Evolutionary conservation across 2,329 filamentous ascomycete species (phyloP), one percentile per base, ranked within the genome.

Genomic region (Cercospora citrullina): DNA sequence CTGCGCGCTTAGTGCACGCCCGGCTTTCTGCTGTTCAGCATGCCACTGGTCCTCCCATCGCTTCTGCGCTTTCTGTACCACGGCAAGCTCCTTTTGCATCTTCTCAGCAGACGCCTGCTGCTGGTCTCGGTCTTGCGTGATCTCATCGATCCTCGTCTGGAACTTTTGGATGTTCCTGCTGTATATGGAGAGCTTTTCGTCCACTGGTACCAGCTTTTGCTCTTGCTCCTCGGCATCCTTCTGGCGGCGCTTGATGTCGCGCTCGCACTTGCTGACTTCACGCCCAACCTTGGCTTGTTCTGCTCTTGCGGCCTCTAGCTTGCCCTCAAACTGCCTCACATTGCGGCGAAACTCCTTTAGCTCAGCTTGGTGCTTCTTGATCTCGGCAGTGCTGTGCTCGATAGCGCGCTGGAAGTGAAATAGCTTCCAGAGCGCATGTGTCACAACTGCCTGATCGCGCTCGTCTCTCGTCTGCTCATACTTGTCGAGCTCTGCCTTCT

Each of bases 331-430:
- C 65, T 91, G 89, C 75, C 96, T 91, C 21, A 97, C 90, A 39
- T 92, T 93, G 59, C 95, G 91, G 63, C 91, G 90, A 77, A 93
- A 91, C 79, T 98, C 94, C 78, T 96, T 96, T 21, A 99, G 84
- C 74, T 98, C 94, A 76, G 97, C 93, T 75, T 98, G 94, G 75
- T 97, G 93, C 74, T 92, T 93, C 75, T 94, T 90, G 67, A 99
- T 99, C 75, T 95, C 90, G 55, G 89, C 89, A 73, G 91, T 94
- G 26, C 95, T 97, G 74, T 94, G 91, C 74, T 97, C 92, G 84
- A 99, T 97, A 31, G 93, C 87, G 67, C 90, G 91, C 79, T 99
- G 94, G 78, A 96, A 96, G 77, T 97, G 93, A 79, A 93, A 98
- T 1, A 99, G 85, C 81, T 97, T 98, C 94, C 94, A 99, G 14